A percentile compares a stretch with the other conserved stretches of the same genome.
Evolutionary conservation across 345 rosid genomes (phyloP).

Genomic region (Linum trigynum): DNA sequence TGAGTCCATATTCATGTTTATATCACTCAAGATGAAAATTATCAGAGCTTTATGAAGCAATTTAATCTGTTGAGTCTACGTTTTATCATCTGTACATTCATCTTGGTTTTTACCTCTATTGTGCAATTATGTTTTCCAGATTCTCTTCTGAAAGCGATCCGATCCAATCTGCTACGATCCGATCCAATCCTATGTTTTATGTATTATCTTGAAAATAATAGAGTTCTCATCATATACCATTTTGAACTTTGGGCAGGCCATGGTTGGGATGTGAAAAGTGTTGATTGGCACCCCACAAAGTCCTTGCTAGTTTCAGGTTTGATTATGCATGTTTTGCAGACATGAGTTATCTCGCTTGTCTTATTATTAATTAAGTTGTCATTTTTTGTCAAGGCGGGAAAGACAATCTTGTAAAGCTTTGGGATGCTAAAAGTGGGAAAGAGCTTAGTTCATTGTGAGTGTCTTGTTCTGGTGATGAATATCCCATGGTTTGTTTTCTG

Average conservation of each 20-base stretch:
- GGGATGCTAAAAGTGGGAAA: conserved; percentile 89
- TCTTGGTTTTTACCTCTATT: neutral
- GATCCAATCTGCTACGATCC: no score
- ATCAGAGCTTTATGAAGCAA: neutral
- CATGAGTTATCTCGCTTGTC: neutral
- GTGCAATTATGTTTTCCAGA: neutral
- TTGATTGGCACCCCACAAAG: conserved; percentile 98
- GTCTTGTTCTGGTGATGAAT: conserved; percentile 11
- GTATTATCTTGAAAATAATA: conserved; percentile 27
- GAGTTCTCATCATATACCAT: conserved; percentile 21
- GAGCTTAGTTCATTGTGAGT: conserved; percentile 95
- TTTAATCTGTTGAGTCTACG: neutral
- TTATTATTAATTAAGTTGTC: neutral
- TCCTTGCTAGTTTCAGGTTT: conserved; percentile 88
- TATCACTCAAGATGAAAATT: neutral
- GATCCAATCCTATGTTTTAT: neutral
- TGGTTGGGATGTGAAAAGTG: conserved; percentile 99
- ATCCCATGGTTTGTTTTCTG: neutral
- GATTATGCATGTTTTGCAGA: conserved; percentile 4
- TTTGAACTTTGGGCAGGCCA: conserved; percentile 99
- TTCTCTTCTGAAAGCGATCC: neutral
- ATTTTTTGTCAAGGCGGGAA: conserved; percentile 58
- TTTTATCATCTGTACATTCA: no score
- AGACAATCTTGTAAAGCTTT: conserved; percentile 95
- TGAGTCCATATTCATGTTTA: neutral